A percentile compares a stretch with the other conserved stretches of the same genome.
These are phyloP conservation scores for Debaryomyces sp. DNA, from an alignment of 1,139 yeast genomes.

Conservation along the genomic window DNA sequence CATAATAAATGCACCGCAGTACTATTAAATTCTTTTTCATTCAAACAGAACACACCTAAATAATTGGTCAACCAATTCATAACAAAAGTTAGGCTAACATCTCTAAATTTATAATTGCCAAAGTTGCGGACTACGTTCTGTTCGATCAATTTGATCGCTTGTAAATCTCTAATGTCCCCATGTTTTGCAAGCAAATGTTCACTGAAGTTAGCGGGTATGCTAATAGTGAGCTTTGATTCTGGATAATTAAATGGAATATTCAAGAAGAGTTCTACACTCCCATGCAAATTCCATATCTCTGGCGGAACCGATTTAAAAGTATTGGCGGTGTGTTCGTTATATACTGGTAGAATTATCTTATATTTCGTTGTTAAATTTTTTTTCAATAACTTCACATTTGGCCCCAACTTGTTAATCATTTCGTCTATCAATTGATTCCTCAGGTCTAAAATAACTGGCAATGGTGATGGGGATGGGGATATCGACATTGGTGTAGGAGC, in stretches of 20 bases:
- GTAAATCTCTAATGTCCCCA: slow-evolving; percentile 15
- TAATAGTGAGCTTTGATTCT: slow-evolving; percentile 16
- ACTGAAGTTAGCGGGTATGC: slow-evolving; percentile 28
- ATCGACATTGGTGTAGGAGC: slow-evolving; percentile 1
- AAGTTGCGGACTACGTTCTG: slow-evolving; percentile 27
- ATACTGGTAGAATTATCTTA: slow-evolving; percentile 2
- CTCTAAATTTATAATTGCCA: slow-evolving; percentile 17
- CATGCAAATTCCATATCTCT: slow-evolving; percentile 22
- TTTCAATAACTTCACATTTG: slow-evolving; percentile 28
- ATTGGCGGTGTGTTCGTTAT: slow-evolving; percentile 15
- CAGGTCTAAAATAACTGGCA: slow-evolving; percentile 14
- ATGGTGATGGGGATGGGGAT: slow-evolving; percentile 8
- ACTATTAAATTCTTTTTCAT: slow-evolving; percentile 16
- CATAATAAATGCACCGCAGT: neutral
- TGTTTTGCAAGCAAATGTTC: slow-evolving; percentile 24
- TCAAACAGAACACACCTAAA: slow-evolving; percentile 25
- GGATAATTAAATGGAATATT: slow-evolving; percentile 29
- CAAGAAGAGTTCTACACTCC: slow-evolving; percentile 22
- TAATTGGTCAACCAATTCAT: slow-evolving; percentile 36
- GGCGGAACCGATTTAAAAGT: slow-evolving; percentile 24
- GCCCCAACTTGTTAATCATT: slow-evolving; percentile 25
- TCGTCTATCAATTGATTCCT: slow-evolving; percentile 25
- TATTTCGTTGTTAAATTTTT: slow-evolving; percentile 10
- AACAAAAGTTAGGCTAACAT: slow-evolving; percentile 22
- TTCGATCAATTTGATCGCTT: slow-evolving; percentile 23